Percentiles rank a stretch among this genome's conserved stretches.
phyloP scores from a whole-genome alignment of 2,329 filamentous ascomycete species.

The Ascochyta rabiei region DNA sequence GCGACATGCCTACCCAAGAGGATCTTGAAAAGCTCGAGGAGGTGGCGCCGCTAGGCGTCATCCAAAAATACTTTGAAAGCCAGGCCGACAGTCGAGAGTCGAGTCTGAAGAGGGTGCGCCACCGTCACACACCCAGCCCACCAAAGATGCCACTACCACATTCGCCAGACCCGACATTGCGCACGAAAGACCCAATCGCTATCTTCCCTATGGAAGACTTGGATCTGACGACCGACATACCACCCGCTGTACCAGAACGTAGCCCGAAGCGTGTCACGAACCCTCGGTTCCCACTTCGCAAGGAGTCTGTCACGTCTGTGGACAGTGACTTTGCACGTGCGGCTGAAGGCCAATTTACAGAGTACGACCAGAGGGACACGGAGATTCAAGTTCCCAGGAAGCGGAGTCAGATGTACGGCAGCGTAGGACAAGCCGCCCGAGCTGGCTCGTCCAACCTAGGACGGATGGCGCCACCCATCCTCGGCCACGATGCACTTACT shows the following conservation, averaged over 20 bases:
- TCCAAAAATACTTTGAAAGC: slow-evolving; percentile 40
- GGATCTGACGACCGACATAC: slow-evolving; percentile 13
- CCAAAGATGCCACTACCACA: slow-evolving; percentile 18
- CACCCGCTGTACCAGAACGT: slow-evolving; percentile 30
- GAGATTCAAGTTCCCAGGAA: slow-evolving; percentile 19
- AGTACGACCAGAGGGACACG: slow-evolving; percentile 27
- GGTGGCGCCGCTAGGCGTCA: slow-evolving; percentile 34
- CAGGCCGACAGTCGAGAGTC: slow-evolving; percentile 25
- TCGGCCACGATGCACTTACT: slow-evolving; percentile 39
- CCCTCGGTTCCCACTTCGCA: slow-evolving; percentile 21
- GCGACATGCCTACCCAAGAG: slow-evolving; percentile 28
- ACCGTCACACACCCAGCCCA: slow-evolving; percentile 20
- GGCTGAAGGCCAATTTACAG: slow-evolving; percentile 31
- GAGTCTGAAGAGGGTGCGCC: slow-evolving; percentile 13
- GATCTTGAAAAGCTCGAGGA: slow-evolving; percentile 31
- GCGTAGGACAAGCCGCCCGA: slow-evolving; percentile 22
- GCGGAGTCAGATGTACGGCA: slow-evolving; percentile 7
- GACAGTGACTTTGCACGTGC: slow-evolving; percentile 33
- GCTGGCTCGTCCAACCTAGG: slow-evolving; percentile 29
- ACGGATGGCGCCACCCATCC: slow-evolving; percentile 42
- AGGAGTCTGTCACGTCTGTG: slow-evolving; percentile 20
- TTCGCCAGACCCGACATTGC: slow-evolving; percentile 14
- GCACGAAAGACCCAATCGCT: slow-evolving; percentile 15
- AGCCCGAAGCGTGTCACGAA: slow-evolving; percentile 33
- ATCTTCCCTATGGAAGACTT: slow-evolving; percentile 27